Base-by-base conservation (phyloP, 2,329 filamentous ascomycete genomes). In the Eurotiales sp. region DNA sequence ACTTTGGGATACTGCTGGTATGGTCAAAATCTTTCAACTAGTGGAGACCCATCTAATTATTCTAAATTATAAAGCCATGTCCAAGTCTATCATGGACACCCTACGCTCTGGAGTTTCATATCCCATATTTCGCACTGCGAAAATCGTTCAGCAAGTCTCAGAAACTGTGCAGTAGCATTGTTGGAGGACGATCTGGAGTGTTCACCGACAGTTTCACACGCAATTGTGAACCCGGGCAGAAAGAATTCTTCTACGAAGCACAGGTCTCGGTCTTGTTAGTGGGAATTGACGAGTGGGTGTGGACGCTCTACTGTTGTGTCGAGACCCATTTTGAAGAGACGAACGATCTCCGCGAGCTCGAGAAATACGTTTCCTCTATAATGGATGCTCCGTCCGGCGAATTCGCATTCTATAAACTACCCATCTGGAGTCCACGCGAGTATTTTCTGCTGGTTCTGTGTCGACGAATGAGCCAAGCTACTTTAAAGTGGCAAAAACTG, bases 221-320 rank as follows among this genome's bases (percentile, higher is more conserved):
- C 10, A 23, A 17, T 17, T 37, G 34, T 12, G 17, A 42, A 21
- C 39, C 12, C 15, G 25, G 46, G 1, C 36, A 49, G 4, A 21
- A 49, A 12, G 36, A 49, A 23, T 49, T 21, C 4, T 49, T 49
- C 36, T 23, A 49, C 4, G 36, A 40, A 41, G 34, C 12, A 2
- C 46, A 49, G 19, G 25, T 30, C 11, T 40, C 46, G 3, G 46
- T 49, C 5, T 19, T 41, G 4, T 23, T 49, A 6, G 46, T 49
- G 1, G 46, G 37, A 10, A 49, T 49, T 30, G 36, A 41, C 22
- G 36, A 49, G 3, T 49, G 46, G 46, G 46, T 41, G 12, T 41
- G 46, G 46, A 49, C 46, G 3, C 46, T 49, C 19, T 41, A 49
- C 27, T 49, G 34, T 41, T 25, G 40, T 10, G 46, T 49, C 14